Base-by-base conservation (phyloP, 192 early-diverging fungal species). In the Podila horticola region DNA sequence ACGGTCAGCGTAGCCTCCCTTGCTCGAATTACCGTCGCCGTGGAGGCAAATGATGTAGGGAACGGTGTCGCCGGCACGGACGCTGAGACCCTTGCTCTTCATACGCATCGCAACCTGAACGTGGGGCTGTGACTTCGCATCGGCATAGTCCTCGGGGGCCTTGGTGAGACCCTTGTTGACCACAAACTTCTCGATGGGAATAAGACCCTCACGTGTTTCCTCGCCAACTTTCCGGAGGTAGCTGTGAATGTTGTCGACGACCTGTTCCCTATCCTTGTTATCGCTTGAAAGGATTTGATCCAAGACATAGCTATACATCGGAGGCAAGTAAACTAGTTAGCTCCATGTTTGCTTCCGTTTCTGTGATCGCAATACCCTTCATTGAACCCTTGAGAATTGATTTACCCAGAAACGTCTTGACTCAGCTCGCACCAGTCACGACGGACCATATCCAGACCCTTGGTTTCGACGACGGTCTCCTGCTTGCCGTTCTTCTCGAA, bases 401-500 rank as follows among this genome's bases (percentile, higher is more conserved):
- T 65, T 71, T 89, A 95, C 83, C 86, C 82, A 3, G 96, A 97
- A 5, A 93, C 96, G 61, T 99, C 95, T 62, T 95, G 93, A 49
- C 94, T 94, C 58, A 99, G 86, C 2, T 86, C 96, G 85, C 96
- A 99, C 97, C 97, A 99, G 86, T 99, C 98, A 63, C 98, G 87
- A 67, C 98, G 89, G 1, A 99, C 97, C 71, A 97, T 82, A 81
- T 99, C 97, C 52, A 99, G 87, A 57, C 98, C 98, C 74, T 98
- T 99, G 15, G 90, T 95, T 82, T 99, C 97, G 20, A 93, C 65
- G 2, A 70, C 59, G n/a, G 75, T 82, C 31, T 83, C 70, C 24
- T 88, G 60, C 10, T 74, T 82, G 26, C 88, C 88, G 64, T 92
- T 86, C 38, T 88, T 87, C 31, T 92, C 87, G 1, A 88, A 85